Evolutionary conservation across 768 basidiomycete genomes (phyloP).

Genomic region (Mrakia gelida): DNA sequence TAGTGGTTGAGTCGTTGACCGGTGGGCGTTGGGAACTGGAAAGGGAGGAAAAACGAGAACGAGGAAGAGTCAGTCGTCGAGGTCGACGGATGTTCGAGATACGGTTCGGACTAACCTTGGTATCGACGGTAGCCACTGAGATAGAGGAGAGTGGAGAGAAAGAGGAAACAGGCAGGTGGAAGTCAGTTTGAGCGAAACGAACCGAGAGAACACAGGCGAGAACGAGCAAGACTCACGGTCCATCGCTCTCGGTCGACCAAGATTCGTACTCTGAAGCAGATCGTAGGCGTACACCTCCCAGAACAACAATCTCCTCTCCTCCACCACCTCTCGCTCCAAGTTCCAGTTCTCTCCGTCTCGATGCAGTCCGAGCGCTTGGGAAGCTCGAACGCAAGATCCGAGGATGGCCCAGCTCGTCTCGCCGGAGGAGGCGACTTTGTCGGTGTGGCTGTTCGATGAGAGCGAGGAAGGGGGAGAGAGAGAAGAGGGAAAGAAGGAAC

Average conservation of each 20-base stretch:
- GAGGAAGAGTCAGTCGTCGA: neutral
- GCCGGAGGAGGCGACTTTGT: neutral
- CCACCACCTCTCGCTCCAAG: constrained; percentile 14
- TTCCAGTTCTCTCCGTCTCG: constrained; percentile 27
- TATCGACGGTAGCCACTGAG: neutral
- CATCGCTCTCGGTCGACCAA: neutral
- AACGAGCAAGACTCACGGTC: neutral
- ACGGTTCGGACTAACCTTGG: neutral
- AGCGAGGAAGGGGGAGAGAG: too few relatives aligned
- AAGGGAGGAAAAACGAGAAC: neutral
- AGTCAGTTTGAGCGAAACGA: neutral
- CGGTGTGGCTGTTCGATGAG: neutral
- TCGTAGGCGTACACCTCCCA: constrained; percentile 20
- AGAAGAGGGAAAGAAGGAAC: too few relatives aligned
- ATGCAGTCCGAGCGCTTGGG: constrained; percentile 21
- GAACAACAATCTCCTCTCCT: constrained; percentile 18
- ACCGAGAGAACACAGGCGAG: neutral
- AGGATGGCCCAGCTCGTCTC: constrained; percentile 11
- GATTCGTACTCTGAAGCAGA: neutral
- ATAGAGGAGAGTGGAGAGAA: neutral
- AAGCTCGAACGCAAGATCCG: neutral
- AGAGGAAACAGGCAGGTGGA: neutral
- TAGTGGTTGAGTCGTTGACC: constrained; percentile 2
- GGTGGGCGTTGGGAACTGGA: neutral
- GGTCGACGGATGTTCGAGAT: neutral